Conservation (phyloP, 2,329 filamentous ascomycete species). For the Pleurostoma richardsiae region DNA sequence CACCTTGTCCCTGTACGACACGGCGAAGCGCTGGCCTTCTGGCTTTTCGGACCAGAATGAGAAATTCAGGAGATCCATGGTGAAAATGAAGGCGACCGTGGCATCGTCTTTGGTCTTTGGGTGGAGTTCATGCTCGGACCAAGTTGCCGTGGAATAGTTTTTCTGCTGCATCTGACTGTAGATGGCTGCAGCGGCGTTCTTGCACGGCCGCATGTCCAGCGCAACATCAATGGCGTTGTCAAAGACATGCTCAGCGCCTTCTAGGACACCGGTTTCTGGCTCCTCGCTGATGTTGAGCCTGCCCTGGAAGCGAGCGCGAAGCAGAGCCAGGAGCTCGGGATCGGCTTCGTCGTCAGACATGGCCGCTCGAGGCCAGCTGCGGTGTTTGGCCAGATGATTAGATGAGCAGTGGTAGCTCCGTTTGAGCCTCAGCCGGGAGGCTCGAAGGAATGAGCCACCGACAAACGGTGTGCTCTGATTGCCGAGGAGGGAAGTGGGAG, state of each 20-base stretch:
- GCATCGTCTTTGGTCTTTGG: slow-evolving; percentile 75
- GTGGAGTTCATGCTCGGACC: slow-evolving; percentile 86
- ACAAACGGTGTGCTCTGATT: too few relatives aligned
- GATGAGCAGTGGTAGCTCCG: too few relatives aligned
- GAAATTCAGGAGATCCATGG: slow-evolving; percentile 95
- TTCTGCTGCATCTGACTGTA: slow-evolving; percentile 78
- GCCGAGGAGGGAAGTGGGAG: too few relatives aligned
- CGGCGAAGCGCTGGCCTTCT: slow-evolving; percentile 70
- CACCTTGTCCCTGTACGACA: slow-evolving; percentile 72
- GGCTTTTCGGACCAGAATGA: slow-evolving; percentile 83
- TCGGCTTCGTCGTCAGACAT: slow-evolving; percentile 95
- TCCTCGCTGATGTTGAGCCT: slow-evolving; percentile 48
- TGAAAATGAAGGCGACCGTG: slow-evolving; percentile 90
- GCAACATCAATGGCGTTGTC: slow-evolving; percentile 92
- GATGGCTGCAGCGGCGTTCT: slow-evolving; percentile 75
- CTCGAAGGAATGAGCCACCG: too few relatives aligned
- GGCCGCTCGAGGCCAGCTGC: neutral
- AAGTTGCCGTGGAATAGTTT: slow-evolving; percentile 76
- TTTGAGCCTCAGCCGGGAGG: too few relatives aligned
- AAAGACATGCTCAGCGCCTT: slow-evolving; percentile 80
- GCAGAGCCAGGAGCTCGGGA: slow-evolving; percentile 77
- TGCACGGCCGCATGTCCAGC: slow-evolving; percentile 76
- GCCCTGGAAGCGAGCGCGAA: slow-evolving; percentile 72
- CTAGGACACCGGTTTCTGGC: slow-evolving; percentile 76
- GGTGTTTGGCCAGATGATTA: too few relatives aligned